Base-by-base conservation (phyloP, 257 asterid genomes). In the Apocynum venetum region DNA sequence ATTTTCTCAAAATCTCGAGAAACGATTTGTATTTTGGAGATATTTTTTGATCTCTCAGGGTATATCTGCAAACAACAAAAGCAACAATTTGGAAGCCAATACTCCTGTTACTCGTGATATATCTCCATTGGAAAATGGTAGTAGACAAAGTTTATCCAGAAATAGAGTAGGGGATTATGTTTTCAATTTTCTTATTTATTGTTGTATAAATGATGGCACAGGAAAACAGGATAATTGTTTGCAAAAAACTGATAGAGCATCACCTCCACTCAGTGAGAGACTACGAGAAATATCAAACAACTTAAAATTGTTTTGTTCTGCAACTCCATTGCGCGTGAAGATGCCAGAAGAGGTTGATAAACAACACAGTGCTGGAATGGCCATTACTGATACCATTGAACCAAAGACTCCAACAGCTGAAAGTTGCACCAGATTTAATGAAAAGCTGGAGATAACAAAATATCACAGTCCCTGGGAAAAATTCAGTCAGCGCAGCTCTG, bases 401-500 rank as follows among this genome's bases (percentile, higher is more conserved):
- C 97, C 98, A 77, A 87, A 88, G 84, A 94, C 98, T 48, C 97
- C 98, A 9, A 56, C 48, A n/a, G 6, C 65, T 79, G 87, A 85
- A 70, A 79, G 36, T 72, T 81, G 65, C 72, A 72, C 44, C 31
- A 55, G 53, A 67, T 4, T 66, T 48, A 44, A 63, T 68, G 80
- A 74, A 63, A 64, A 65, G 72, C 78, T 64, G 59, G 81, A 78
- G 53, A 69, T 53, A 13, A 81, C 86, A 75, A 85, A 81, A 77
- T 81, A 80, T 75, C 71, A 74, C 47, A 93, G 84, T 78, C 96
- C 97, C 52, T 83, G 82, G 83, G 86, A 82, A 53, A 78, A 85
- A 71, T 85, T 92, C 57, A 77, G 84, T 82, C 82, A 85, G 77
- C 85, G 89, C 52, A 82, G 94, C 79, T 79, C 96, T 31, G 88